Base-by-base conservation (phyloP, 1,139 yeast species). In the Torulaspora globosa region DNA sequence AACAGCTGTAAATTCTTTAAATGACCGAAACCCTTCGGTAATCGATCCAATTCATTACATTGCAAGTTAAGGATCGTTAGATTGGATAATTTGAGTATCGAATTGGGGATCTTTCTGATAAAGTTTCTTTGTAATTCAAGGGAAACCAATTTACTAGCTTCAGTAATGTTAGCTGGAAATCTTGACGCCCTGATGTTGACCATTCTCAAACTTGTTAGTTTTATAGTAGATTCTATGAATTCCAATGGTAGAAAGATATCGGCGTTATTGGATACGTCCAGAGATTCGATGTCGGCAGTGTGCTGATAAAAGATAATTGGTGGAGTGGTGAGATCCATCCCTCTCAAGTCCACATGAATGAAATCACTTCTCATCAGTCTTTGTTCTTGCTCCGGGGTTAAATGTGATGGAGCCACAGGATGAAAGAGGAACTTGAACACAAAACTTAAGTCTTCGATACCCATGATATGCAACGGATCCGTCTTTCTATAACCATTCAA, bases 211-310 rank as follows among this genome's bases (percentile, higher is more conserved):
- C 79, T 76, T 27, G 78, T 75, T 54, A 90, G 71, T 58, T 85
- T 85, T 41, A 79, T 75, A 55, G 96, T 84, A 24, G 87, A 80
- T 62, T 88, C 95, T 55, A 89, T 82, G 62, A 89, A 89, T 63
- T 89, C 96, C 48, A 80, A 69, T 0, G 97, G 96, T 28, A 90
- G 71, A 48, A 82, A 79, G 44, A 90, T 83, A 18, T 95, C 84
- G 5, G 96, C 95, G 63, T 90, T 90, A 52, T 85, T 81, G 0
- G 95, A 85, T 12, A 88, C 90, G 63, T 90, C 92, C 52, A 90
- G 73, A 55, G 82, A 76, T 55, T 84, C 88, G 49, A 90, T 86
- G 54, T 87, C 94, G 48, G 83, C 77, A 1, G 96, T 86, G 53
- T 82, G 88, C 55, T 82, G 86, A 59, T 84, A 90, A 57, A 89